These are phyloP conservation scores for Globisporangium canariense DNA, from an alignment of 352 stramenopile species.

Conservation along the genomic window DNA sequence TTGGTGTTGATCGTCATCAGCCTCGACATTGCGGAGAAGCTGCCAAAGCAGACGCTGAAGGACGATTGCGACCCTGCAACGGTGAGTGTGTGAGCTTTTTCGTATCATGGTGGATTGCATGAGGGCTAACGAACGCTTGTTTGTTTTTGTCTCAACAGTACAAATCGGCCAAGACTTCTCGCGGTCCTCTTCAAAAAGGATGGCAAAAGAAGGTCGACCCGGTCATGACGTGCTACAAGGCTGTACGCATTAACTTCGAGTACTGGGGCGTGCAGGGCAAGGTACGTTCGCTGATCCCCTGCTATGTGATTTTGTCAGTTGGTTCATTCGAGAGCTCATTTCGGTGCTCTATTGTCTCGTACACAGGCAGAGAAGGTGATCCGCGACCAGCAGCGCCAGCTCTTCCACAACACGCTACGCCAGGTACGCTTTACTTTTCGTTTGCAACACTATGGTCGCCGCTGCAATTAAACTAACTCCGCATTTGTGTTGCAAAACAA, in stretches of 20 bases:
- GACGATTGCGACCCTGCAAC: slow-evolving; percentile 63
- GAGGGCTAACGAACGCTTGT: not conserved
- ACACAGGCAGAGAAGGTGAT: slow-evolving; percentile 71
- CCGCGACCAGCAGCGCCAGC: slow-evolving; percentile 76
- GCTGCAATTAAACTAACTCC: not conserved
- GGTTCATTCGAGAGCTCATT: not conserved
- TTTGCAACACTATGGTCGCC: no score
- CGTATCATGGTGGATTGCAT: not conserved
- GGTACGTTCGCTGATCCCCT: slow-evolving; percentile 17
- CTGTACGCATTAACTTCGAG: slow-evolving; percentile 85
- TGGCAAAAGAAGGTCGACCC: slow-evolving; percentile 72
- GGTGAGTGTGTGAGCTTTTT: slow-evolving; percentile 16
- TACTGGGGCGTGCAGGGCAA: slow-evolving; percentile 86
- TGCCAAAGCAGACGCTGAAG: slow-evolving; percentile 72
- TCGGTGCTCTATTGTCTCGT: not conserved
- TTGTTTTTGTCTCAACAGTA: slow-evolving; percentile 29
- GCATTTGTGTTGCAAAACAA: slow-evolving; percentile 12
- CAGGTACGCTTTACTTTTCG: slow-evolving; percentile 17
- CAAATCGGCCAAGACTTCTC: slow-evolving; percentile 68
- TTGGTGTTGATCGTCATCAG: slow-evolving; percentile 20
- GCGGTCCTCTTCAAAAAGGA: slow-evolving; percentile 57
- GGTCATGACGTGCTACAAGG: slow-evolving; percentile 87
- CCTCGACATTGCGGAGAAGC: slow-evolving; percentile 72
- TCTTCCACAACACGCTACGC: slow-evolving; percentile 73
- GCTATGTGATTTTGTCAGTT: not conserved